phyloP scores from a whole-genome alignment of 208 protist genomes.

The Crithidia acanthocephali region DNA sequence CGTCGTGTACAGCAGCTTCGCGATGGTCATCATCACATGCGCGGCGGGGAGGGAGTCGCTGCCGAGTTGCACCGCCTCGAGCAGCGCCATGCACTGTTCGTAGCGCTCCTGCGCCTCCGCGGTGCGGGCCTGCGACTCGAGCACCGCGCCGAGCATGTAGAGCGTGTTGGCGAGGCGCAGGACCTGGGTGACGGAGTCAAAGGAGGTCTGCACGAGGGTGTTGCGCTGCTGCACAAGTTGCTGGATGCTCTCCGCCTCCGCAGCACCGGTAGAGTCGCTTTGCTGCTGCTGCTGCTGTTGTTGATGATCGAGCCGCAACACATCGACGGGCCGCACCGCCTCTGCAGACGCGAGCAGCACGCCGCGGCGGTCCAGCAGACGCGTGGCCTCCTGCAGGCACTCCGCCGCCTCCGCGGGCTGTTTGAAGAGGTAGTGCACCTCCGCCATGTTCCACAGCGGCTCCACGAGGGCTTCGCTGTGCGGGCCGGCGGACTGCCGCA shows the following conservation, averaged over 20 bases:
- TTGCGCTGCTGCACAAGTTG: slow-evolving; percentile 28
- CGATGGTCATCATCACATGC: slow-evolving; percentile 42
- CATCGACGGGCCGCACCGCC: slow-evolving; percentile 50
- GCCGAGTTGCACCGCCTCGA: slow-evolving; percentile 45
- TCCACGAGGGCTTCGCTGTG: slow-evolving; percentile 37
- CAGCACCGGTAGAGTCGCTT: background rate
- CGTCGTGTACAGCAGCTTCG: slow-evolving; percentile 51
- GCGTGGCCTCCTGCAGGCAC: slow-evolving; percentile 45
- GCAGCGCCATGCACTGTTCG: slow-evolving; percentile 45
- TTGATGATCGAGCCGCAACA: slow-evolving; percentile 36
- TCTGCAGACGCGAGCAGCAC: slow-evolving; percentile 45
- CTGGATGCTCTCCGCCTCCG: background rate
- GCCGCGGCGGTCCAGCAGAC: slow-evolving; percentile 58
- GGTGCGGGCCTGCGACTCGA: slow-evolving; percentile 40
- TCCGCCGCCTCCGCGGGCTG: slow-evolving; percentile 34
- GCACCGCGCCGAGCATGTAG: slow-evolving; percentile 37
- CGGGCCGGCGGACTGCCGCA: slow-evolving; percentile 38
- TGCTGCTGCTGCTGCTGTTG: slow-evolving; percentile 9
- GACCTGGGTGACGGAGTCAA: slow-evolving; percentile 21
- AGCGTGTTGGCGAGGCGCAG: slow-evolving; percentile 25
- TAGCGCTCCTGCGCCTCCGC: slow-evolving; percentile 50
- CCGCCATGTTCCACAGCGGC: slow-evolving; percentile 55
- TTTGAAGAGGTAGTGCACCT: slow-evolving; percentile 53
- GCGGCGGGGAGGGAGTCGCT: slow-evolving; percentile 35
- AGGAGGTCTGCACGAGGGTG: slow-evolving; percentile 26